Evolutionary conservation across 371 early-diverging fungal species (phyloP).

Genomic region (Phascolomyces articulosus): DNA sequence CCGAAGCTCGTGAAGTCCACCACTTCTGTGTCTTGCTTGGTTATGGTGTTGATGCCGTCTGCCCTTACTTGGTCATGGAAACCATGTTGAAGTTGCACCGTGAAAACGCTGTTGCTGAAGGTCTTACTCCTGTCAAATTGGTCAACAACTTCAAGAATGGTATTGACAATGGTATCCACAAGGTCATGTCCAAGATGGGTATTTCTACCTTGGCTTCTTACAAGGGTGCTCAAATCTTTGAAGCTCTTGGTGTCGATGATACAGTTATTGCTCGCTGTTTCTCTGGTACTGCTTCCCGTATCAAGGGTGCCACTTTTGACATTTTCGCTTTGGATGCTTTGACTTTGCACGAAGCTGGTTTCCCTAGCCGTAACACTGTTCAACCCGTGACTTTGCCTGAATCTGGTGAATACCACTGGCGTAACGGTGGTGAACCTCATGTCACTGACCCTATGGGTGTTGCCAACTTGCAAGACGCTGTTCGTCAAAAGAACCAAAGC

Average conservation of each 20-base stretch:
- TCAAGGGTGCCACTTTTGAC: constrained; percentile 90
- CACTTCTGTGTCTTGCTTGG: constrained; percentile 96
- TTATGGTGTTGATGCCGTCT: constrained; percentile 96
- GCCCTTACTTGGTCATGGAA: constrained; percentile 92
- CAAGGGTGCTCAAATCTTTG: constrained; percentile 98
- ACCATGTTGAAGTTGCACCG: constrained; percentile 87
- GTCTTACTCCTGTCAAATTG: constrained; percentile 56
- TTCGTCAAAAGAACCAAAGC: constrained; percentile 86
- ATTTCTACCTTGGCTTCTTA: constrained; percentile 96
- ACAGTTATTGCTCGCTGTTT: constrained; percentile 91
- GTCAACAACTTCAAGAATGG: constrained; percentile 86
- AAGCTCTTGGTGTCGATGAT: constrained; percentile 91
- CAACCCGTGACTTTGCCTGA: constrained; percentile 77
- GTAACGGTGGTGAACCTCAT: constrained; percentile 90
- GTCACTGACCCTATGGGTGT: constrained; percentile 90
- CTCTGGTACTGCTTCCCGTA: constrained; percentile 93
- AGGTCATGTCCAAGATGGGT: constrained; percentile 99
- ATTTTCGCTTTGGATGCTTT: constrained; percentile 90
- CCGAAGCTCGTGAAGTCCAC: constrained; percentile 96
- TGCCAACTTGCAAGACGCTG: constrained; percentile 95
- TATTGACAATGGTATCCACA: constrained; percentile 90
- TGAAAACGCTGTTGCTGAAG: constrained; percentile 70
- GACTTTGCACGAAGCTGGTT: constrained; percentile 87
- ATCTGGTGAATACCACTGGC: constrained; percentile 96
- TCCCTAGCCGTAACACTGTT: constrained; percentile 72